Percentiles rank a stretch among this genome's conserved stretches.
Evolutionary conservation across 2,329 filamentous ascomycete genomes (phyloP).

Genomic region (Coccinonectria pachysandricola): DNA sequence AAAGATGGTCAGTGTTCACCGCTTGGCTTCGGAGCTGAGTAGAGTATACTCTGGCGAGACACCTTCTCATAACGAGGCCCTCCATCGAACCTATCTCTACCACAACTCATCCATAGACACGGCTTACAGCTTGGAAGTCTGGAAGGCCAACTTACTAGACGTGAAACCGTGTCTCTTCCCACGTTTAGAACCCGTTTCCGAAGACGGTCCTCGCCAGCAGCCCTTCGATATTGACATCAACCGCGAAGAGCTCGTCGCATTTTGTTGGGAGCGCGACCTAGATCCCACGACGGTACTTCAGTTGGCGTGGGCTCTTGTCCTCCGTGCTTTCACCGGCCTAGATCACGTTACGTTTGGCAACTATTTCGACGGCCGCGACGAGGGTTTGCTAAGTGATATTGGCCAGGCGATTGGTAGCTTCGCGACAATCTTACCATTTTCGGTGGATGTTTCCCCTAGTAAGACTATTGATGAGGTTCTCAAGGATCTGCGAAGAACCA

Average conservation of each 20-base stretch:
- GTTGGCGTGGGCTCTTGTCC: constrained; percentile 49
- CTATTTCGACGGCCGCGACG: constrained; percentile 34
- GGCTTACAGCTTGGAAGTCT: constrained; percentile 31
- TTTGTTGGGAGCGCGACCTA: constrained; percentile 28
- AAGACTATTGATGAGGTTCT: constrained; percentile 25
- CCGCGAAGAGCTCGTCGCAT: constrained; percentile 31
- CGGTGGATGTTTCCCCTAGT: constrained; percentile 21
- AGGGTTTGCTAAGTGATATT: constrained; percentile 31
- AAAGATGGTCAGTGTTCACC: constrained; percentile 29
- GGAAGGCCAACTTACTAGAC: constrained; percentile 30
- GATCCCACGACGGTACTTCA: constrained; percentile 41
- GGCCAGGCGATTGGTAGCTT: constrained; percentile 36
- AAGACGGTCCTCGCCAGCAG: constrained; percentile 22
- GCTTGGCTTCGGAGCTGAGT: constrained; percentile 37
- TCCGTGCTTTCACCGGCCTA: constrained; percentile 43
- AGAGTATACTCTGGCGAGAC: constrained; percentile 31
- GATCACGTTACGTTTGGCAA: constrained; percentile 46
- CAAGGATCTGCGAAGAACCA: constrained; percentile 20
- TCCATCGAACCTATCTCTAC: constrained; percentile 17
- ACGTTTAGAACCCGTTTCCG: constrained; percentile 20
- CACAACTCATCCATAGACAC: constrained; percentile 19
- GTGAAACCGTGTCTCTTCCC: constrained; percentile 37
- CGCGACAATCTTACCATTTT: constrained; percentile 28
- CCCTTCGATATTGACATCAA: constrained; percentile 32
- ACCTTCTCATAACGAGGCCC: constrained; percentile 15